Evolutionary conservation across 306 rosid genomes (phyloP).

Genomic region (Citrullus mucosospermus): DNA sequence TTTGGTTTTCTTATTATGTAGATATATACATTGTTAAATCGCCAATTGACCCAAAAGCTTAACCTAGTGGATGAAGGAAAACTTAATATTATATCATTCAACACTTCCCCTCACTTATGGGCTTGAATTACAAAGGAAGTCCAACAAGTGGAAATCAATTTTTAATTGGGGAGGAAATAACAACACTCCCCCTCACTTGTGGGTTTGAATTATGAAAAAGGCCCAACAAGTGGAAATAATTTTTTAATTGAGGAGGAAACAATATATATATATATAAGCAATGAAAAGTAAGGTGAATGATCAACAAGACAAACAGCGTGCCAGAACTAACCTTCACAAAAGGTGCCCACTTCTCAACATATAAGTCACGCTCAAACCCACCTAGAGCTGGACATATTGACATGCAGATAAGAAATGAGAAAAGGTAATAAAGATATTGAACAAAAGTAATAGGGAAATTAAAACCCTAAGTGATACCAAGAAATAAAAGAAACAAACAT

Average conservation of each 20-base stretch:
- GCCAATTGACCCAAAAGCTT: no score
- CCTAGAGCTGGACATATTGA: conserved; percentile 52
- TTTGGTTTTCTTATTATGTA: not conserved
- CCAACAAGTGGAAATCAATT: no score
- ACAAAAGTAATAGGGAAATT: not conserved
- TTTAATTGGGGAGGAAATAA: no score
- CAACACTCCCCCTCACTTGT: no score
- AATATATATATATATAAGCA: not conserved
- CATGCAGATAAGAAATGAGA: not conserved
- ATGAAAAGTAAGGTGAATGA: not conserved
- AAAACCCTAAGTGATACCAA: not conserved
- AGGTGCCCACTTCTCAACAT: conserved; percentile 88
- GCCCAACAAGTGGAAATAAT: no score
- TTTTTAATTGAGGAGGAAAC: no score
- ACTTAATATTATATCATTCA: no score
- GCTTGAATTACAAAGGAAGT: no score
- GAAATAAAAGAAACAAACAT: not conserved
- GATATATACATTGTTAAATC: no score
- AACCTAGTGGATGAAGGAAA: no score
- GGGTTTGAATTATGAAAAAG: no score
- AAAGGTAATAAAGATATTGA: not conserved
- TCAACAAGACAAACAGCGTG: not conserved
- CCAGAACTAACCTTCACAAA: conserved; percentile 25
- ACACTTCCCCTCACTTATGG: no score
- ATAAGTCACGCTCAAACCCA: conserved; percentile 64